Evolutionary conservation across 1,284 basidiomycete species (phyloP).

Genomic region (Coniophora puteana): DNA sequence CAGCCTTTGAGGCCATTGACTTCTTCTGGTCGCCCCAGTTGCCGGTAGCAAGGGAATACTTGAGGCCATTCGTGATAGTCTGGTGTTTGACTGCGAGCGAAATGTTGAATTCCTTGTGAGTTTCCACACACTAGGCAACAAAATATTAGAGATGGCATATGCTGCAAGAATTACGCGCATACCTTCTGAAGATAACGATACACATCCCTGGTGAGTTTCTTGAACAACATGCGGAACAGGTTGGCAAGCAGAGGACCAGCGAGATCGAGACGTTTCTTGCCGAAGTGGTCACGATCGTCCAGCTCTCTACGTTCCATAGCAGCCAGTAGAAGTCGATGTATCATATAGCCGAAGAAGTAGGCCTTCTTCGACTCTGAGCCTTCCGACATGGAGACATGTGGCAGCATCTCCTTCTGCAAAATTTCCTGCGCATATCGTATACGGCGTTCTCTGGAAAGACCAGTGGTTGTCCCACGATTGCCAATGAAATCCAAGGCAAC

Average conservation of each 20-base stretch:
- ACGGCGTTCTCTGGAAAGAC: slow-evolving; percentile 88
- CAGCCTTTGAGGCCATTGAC: slow-evolving; percentile 95
- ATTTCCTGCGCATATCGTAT: slow-evolving; percentile 98
- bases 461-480: slow-evolving; percentile 94
- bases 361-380: slow-evolving; percentile 98
- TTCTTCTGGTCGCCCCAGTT: slow-evolving; percentile 99
- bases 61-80: slow-evolving; percentile 97
- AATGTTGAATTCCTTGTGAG: slow-evolving; percentile 93
- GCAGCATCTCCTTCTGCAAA: slow-evolving; percentile 97
- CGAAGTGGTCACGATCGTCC: slow-evolving; percentile 99
- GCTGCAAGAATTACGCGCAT: slow-evolving; percentile 11
- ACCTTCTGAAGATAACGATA: slow-evolving; percentile 98
- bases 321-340: slow-evolving; percentile 91
- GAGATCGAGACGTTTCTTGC: slow-evolving; percentile 96
- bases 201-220: slow-evolving; percentile 95
- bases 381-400: slow-evolving; percentile 94
- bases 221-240: slow-evolving; percentile 97
- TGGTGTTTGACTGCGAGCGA: slow-evolving; percentile 91
- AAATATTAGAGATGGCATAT: slow-evolving; percentile 8
- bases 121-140: slow-evolving; percentile 83
- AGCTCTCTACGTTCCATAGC: slow-evolving; percentile 93
- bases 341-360: slow-evolving; percentile 99
- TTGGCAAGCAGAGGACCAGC: slow-evolving; percentile 94
- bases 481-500: slow-evolving; percentile 98
- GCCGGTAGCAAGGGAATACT: slow-evolving; percentile 97